phyloP scores from a whole-genome alignment of 768 basidiomycete species.

The Mycena amicta region DNA sequence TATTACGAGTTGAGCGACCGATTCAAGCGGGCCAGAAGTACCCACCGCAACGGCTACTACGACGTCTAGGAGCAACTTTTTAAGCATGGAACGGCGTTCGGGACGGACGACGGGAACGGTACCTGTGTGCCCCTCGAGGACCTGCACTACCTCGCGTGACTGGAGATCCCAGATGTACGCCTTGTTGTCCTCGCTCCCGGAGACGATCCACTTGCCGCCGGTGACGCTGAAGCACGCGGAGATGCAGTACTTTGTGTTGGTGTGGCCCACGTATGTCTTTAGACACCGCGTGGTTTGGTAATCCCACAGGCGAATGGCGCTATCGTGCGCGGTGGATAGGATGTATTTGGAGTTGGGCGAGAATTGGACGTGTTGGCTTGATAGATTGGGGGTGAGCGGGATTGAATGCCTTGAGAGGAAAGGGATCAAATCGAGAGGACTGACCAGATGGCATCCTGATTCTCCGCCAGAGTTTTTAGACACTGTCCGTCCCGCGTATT shows the following conservation, averaged over 20 bases:
- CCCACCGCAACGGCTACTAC: conserved; percentile 81
- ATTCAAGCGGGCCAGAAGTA: conserved; percentile 19
- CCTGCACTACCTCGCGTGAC: conserved; percentile 81
- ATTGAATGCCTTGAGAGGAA: neutral
- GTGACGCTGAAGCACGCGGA: conserved; percentile 84
- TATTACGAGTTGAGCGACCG: conserved; percentile 7
- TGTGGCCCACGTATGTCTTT: conserved; percentile 87
- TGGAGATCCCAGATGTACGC: conserved; percentile 92
- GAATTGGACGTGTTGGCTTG: conserved; percentile 87
- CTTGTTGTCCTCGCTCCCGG: conserved; percentile 90
- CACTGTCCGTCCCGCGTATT: conserved; percentile 91
- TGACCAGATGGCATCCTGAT: conserved; percentile 82
- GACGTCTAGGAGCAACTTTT: conserved; percentile 47
- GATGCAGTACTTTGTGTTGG: conserved; percentile 82
- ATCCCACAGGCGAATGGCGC: conserved; percentile 92
- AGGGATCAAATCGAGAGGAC: conserved; percentile 16
- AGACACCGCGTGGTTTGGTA: conserved; percentile 88
- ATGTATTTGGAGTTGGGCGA: conserved; percentile 96
- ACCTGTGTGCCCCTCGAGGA: conserved; percentile 77
- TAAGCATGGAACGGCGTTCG: neutral
- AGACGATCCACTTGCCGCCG: conserved; percentile 86
- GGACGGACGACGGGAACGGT: neutral
- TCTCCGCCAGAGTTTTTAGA: conserved; percentile 93
- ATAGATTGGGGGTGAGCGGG: neutral
- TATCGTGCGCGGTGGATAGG: conserved; percentile 91